phyloP scores from a whole-genome alignment of 805 yeast genomes.

The Saccharomycopsis olivae region DNA sequence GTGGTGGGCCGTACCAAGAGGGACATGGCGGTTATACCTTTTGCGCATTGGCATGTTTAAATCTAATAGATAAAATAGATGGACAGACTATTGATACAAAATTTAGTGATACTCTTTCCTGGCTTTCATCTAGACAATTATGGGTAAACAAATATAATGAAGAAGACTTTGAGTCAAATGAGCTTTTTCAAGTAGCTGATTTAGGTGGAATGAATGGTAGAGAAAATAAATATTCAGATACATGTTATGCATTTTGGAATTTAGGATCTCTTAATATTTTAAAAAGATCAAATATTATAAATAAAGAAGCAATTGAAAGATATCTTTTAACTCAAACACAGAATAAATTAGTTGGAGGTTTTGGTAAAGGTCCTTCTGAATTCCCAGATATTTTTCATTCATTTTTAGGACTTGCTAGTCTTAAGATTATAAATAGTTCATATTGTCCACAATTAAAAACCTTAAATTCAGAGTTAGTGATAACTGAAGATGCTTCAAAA shows the following conservation, averaged over 20 bases:
- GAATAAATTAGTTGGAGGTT: slow-evolving; percentile 61
- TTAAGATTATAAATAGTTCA: slow-evolving; percentile 29
- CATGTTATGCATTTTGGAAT: slow-evolving; percentile 86
- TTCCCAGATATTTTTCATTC: slow-evolving; percentile 67
- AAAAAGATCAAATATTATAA: slow-evolving; percentile 25
- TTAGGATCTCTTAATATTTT: slow-evolving; percentile 46
- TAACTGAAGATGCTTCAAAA: slow-evolving; percentile 18
- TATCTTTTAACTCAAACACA: slow-evolving; percentile 51
- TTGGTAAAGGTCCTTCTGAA: slow-evolving; percentile 49
- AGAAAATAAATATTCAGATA: slow-evolving; percentile 72
- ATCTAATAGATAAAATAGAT: slow-evolving; percentile 27
- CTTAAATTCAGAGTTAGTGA: slow-evolving; percentile 22
- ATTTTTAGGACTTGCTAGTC: slow-evolving; percentile 47
- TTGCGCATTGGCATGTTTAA: slow-evolving; percentile 64
- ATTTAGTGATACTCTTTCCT: slow-evolving; percentile 32
- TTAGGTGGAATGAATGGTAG: slow-evolving; percentile 82
- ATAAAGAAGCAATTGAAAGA: slow-evolving; percentile 26
- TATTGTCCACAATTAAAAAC: slow-evolving; percentile 16
- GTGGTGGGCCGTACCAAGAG: slow-evolving; percentile 42
- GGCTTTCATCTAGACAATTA: slow-evolving; percentile 60
- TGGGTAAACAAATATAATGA: slow-evolving; percentile 26
- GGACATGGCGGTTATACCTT: slow-evolving; percentile 82
- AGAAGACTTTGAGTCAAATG: slow-evolving; percentile 22
- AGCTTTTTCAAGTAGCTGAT: slow-evolving; percentile 28
- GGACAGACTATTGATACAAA: slow-evolving; percentile 5